Evolutionary conservation across 352 stramenopile genomes (phyloP), one percentile per base, ranked within the genome.

Genomic region (Globisporangium alternatum): DNA sequence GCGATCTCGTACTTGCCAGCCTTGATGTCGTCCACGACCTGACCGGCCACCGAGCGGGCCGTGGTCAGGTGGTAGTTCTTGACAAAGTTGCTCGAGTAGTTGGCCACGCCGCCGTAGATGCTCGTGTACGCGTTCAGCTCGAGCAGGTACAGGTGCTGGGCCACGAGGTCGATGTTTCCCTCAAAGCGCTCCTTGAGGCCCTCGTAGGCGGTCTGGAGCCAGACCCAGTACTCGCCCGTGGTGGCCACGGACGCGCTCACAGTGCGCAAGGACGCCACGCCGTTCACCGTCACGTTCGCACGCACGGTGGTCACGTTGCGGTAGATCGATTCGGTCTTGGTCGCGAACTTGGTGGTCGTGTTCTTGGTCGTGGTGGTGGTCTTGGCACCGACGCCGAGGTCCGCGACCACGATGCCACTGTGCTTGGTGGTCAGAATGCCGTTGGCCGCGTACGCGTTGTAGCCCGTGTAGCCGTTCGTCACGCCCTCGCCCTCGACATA

Each of bases 41-140:
- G 73, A 33, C 73, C 78, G 62, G 77, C 86, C 47, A 74, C 59
- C 7, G 81, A 71, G 55, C 72, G 71, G 64, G 73, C 72, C 2
- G 74, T 83, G 28, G 82, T 67, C 47, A 90, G 62, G 68, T 86
- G 76, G 65, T 74, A 75, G 71, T 83, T 78, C 51, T 68, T 71
- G 19, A 88, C 75, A 43, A 88, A 88, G 22, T 68, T 71, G 31
- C 63, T 64, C 60, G 77, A 75, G 59, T 78, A 79, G 71, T 82
- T 80, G 25, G 60, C 61, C 7, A 88, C 60, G 7, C 73, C 70
- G 37, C 62, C 62, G 63, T 85, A 85, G 37, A 85, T 71, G 39
- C 70, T 75, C 59, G 78, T 68, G 67, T 84, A 90, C 51, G 81
- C 80, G 65, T 80, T 71, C 59, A 79, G 86, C 62, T 90, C 81